A percentile compares a stretch with the other conserved stretches of the same genome.
phyloP scores from a whole-genome alignment of 805 yeast species.

The Sugiyamaella boreocaroliniensis region DNA sequence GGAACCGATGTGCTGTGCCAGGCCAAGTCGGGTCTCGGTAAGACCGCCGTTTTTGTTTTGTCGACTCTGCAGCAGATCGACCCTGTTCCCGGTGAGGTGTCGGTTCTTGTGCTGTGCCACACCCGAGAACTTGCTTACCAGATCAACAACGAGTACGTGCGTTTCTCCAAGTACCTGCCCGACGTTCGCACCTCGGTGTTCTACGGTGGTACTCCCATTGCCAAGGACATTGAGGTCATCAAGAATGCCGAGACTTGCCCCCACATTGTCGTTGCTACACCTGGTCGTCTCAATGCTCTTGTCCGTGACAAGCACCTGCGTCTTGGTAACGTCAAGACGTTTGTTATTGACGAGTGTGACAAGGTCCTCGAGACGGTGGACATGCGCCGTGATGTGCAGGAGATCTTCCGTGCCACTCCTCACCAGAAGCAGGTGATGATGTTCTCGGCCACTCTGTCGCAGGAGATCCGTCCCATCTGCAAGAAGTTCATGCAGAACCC shows the following conservation, averaged over 20 bases:
- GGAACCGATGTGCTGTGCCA: constrained; percentile 98
- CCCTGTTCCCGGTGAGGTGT: constrained; percentile 94
- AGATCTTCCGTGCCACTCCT: constrained; percentile 94
- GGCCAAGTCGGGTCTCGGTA: constrained; percentile 99
- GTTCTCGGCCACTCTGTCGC: constrained; percentile 94
- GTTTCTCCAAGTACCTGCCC: constrained; percentile 98
- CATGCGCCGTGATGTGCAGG: constrained; percentile 99
- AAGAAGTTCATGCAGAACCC: constrained; percentile 98
- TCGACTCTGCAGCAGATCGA: constrained; percentile 95
- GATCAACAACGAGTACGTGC: constrained; percentile 92
- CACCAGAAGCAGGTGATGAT: constrained; percentile 99
- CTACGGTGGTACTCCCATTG: constrained; percentile 89
- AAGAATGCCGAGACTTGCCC: constrained; percentile 92
- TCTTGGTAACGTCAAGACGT: constrained; percentile 82
- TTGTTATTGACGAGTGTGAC: constrained; percentile 97
- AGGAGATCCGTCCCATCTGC: constrained; percentile 92
- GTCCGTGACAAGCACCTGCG: constrained; percentile 87
- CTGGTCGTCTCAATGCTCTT: constrained; percentile 93
- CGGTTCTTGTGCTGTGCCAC: constrained; percentile 92
- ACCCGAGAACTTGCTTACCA: constrained; percentile 98
- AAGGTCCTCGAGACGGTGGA: constrained; percentile 85
- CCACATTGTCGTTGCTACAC: constrained; percentile 95
- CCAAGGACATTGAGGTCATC: constrained; percentile 78
- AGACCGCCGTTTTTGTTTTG: constrained; percentile 94
- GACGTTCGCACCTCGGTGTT: constrained; percentile 95